Evolutionary conservation across 305 asterid species (phyloP).

Genomic region (Fraxinus xanthoxyloides): DNA sequence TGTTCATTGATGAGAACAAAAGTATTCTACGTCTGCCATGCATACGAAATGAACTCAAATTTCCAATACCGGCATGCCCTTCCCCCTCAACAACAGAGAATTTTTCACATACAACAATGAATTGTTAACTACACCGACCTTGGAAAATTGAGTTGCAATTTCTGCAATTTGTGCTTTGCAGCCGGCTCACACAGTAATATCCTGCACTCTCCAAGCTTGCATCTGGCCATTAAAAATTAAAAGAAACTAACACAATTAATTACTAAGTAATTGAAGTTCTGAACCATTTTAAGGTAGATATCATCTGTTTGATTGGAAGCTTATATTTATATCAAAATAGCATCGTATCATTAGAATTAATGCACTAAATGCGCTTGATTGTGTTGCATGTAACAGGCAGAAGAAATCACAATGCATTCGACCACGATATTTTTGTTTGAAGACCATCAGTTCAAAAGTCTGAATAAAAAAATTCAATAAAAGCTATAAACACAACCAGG

Average conservation of each 20-base stretch:
- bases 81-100: background rate
- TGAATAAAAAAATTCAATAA: background rate
- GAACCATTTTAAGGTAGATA: background rate
- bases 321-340: background rate
- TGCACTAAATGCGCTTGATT: background rate
- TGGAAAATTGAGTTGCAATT: conserved; percentile 86
- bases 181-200: conserved; percentile 71
- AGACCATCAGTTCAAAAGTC: background rate
- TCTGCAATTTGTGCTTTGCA: conserved; percentile 74
- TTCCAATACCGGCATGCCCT: background rate
- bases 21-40: background rate
- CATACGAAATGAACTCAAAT: background rate
- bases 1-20: background rate
- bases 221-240: conserved; percentile 37
- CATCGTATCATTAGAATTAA: background rate
- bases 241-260: background rate
- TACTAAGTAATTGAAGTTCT: background rate
- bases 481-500: background rate
- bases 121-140: conserved; percentile 41
- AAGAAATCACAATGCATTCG: background rate
- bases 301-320: background rate
- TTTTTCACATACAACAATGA: background rate
- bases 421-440: background rate
- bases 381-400: background rate
- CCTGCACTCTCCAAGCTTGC: conserved; percentile 88